A percentile compares a stretch with the other conserved stretches of the same genome.
Conservation (phyloP, 805 yeast species). For the Nakazawaea siamensis region DNA sequence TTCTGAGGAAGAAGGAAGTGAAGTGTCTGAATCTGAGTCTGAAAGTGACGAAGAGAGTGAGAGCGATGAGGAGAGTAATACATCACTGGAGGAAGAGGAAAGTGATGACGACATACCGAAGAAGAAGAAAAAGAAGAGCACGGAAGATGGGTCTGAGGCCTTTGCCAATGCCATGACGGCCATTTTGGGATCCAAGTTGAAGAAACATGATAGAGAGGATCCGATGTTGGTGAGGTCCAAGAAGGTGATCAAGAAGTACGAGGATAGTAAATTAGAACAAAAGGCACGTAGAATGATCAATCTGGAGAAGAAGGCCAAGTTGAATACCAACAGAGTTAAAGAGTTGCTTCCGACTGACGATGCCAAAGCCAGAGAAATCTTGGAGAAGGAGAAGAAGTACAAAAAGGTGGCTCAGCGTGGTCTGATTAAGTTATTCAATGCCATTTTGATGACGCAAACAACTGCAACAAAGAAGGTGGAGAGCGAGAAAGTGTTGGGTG, state of each 20-base stretch:
- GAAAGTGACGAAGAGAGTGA: constrained; percentile 17
- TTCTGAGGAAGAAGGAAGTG: background rate
- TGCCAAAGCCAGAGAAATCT: constrained; percentile 43
- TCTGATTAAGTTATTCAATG: constrained; percentile 78
- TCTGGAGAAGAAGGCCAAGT: constrained; percentile 60
- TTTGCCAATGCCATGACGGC: constrained; percentile 83
- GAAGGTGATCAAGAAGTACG: constrained; percentile 64
- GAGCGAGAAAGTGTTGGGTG: constrained; percentile 30
- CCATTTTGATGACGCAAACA: constrained; percentile 71
- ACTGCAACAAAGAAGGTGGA: constrained; percentile 42
- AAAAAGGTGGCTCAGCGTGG: constrained; percentile 85
- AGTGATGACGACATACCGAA: constrained; percentile 26
- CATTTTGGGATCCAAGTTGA: constrained; percentile 74
- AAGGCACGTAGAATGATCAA: constrained; percentile 69
- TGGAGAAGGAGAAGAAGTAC: constrained; percentile 61
- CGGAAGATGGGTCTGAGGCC: constrained; percentile 62
- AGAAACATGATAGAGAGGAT: constrained; percentile 82
- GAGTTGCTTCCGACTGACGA: constrained; percentile 63
- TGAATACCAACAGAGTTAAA: constrained; percentile 60
- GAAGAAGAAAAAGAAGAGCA: constrained; percentile 46
- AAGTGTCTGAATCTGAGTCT: background rate
- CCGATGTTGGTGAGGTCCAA: constrained; percentile 85
- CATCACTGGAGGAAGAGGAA: constrained; percentile 13
- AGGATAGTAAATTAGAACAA: constrained; percentile 71
- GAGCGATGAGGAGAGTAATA: constrained; percentile 1